Base-by-base conservation (phyloP, 345 rosid genomes). In the Populus tremula region DNA sequence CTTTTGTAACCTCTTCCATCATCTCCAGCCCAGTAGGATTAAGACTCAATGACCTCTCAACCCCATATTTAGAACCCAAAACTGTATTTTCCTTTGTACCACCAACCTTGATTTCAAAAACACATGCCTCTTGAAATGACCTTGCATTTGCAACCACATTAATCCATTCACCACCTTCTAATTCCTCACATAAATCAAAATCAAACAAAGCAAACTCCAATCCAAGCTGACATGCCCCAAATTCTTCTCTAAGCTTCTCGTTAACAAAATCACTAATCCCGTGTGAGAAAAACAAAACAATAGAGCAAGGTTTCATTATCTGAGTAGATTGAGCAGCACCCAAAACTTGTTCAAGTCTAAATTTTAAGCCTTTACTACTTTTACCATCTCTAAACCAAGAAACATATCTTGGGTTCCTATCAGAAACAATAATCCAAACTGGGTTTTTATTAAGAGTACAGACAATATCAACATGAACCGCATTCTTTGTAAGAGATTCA, bases 401-500 rank as follows among this genome's bases (percentile, higher is more conserved):
- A 63, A 96, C 77, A 78, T 90, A 90, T 16, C 27, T 85, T 2
- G 96, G 96, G 79, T 96, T 96, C 84, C 98, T 84, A 73, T 93
- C 93, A 0, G 99, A 93, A 27, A 93, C 98, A 23, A 93, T 76
- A 43, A 93, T 80, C 99, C 99, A 96, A 1, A 85, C 94, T 0
- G 99, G 94, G 64, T 18, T 78, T 72, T 82, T 90, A 56, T 86
- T 81, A 45, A 93, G 84, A 59, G 84, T 89, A 65, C 99, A 93
- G 0, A 93, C 91, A 16, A 95, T 67, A 78, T 95, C 93, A 16
- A 93, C 93, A 82, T 95, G 92, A 33, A 82, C 87, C 9, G 65
- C 71, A n/a, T 73, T 79, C 5, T 69, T 16, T 8, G 49, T 47
- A 78, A 76, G 29, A 49, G 74, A 36, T 49, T 16, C 74, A n/a